A percentile compares a stretch with the other conserved stretches of the same genome.
Conservation (phyloP, 352 stramenopile species). For the Globisporangium spinosum region DNA sequence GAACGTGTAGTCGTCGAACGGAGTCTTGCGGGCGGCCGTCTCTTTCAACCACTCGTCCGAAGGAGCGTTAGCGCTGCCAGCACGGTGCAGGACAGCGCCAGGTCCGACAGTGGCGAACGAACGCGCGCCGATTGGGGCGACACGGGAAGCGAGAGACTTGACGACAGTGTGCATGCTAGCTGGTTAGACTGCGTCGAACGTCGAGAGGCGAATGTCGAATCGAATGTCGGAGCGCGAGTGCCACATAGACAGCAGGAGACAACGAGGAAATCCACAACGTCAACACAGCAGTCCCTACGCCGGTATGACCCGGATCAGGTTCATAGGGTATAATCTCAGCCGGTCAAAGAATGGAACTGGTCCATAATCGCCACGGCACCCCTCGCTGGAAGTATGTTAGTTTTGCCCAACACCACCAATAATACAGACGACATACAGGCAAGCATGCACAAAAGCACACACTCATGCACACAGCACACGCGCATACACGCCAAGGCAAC, state of each 20-base stretch:
- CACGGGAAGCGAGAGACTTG: slow-evolving; percentile 33
- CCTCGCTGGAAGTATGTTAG: slow-evolving; percentile 52
- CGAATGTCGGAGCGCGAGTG: background rate
- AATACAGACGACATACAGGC: background rate
- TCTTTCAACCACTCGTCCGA: slow-evolving; percentile 47
- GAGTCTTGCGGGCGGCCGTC: slow-evolving; percentile 38
- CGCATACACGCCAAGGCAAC: background rate
- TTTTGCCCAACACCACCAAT: slow-evolving; percentile 12
- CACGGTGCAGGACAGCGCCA: slow-evolving; percentile 36
- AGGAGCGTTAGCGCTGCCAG: slow-evolving; percentile 38
- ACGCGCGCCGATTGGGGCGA: slow-evolving; percentile 18
- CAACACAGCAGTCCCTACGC: slow-evolving; percentile 62
- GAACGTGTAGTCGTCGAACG: slow-evolving; percentile 56
- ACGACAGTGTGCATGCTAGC: slow-evolving; percentile 32
- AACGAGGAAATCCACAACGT: slow-evolving; percentile 23
- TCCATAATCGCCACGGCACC: slow-evolving; percentile 46
- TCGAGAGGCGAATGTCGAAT: background rate
- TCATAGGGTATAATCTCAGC: slow-evolving; percentile 69
- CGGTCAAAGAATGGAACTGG: slow-evolving; percentile 43
- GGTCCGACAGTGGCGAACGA: slow-evolving; percentile 51
- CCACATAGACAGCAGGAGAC: slow-evolving; percentile 8
- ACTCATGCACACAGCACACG: background rate
- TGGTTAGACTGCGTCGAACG: background rate
- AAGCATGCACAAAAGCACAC: background rate
- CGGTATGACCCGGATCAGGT: slow-evolving; percentile 66